phyloP scores from a whole-genome alignment of 2,329 filamentous ascomycete species.

The Purpureocillium takamizusanense region DNA sequence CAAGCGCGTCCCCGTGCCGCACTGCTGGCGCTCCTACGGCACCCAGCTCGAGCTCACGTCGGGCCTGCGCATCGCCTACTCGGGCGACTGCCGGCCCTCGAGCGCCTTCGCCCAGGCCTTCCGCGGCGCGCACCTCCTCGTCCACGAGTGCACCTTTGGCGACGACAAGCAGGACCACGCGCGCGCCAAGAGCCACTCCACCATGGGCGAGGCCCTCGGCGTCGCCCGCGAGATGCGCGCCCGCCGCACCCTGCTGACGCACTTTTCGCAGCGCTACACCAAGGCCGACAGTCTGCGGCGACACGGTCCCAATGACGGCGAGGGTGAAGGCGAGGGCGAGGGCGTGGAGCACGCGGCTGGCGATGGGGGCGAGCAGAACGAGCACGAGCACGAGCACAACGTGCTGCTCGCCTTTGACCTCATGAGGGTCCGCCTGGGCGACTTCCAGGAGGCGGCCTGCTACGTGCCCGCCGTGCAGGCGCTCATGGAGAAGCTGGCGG shows the following conservation, averaged over 20 bases:
- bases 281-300: constrained; percentile 37
- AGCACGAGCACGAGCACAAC: constrained; percentile 21
- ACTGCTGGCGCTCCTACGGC: constrained; percentile 74
- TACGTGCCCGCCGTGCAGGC: constrained; percentile 47
- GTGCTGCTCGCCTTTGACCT: constrained; percentile 71
- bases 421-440: constrained; percentile 63
- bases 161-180: constrained; percentile 75
- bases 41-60: constrained; percentile 69
- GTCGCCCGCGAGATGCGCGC: constrained; percentile 74
- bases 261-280: constrained; percentile 91
- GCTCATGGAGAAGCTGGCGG: constrained; percentile 37
- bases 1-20: constrained; percentile 58
- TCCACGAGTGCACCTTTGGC: constrained; percentile 95
- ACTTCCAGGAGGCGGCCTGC: constrained; percentile 57
- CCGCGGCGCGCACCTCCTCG: constrained; percentile 66
- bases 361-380: too few species aligned
- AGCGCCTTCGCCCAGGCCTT: constrained; percentile 61
- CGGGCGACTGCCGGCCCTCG: constrained; percentile 84
- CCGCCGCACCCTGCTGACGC: constrained; percentile 73
- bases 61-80: constrained; percentile 83
- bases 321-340: too few species aligned
- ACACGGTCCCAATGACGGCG: constrained; percentile 20
- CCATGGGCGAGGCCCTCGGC: constrained; percentile 73
- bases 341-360: too few species aligned
- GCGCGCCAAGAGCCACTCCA: constrained; percentile 80